Evolutionary conservation across 2,329 filamentous ascomycete species (phyloP), one percentile per base, ranked within the genome.

Genomic region (Emydomyces testavorans): DNA sequence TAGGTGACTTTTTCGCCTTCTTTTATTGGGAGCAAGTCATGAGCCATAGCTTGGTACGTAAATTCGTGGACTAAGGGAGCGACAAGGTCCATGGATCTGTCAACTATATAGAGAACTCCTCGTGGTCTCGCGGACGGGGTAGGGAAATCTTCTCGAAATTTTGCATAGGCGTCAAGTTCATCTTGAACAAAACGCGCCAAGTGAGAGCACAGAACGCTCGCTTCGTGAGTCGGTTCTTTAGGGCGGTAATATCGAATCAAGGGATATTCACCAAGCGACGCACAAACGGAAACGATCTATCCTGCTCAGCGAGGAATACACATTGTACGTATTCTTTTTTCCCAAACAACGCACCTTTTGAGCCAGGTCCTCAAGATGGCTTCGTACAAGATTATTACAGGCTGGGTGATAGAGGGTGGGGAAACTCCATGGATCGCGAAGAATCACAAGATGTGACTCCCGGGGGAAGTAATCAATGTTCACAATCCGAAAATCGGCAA

Each of bases 31-130:
- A 98, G 70, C 6, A 98, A 71, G 62, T 98, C 92, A 64, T 95
- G 86, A 2, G 87, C 90, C 90, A 98, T 96, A 43, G 92, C 88
- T 66, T 98, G 92, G 63, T 96, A 98, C 10, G 92, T 95, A 62
- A 98, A 95, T 60, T 98, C 92, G 66, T 98, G 92, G 3, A 96
- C 62, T 8, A 96, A 69, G 1, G 92, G 92, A 0, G 90, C 82
- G 68, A 83, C 79, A 2, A 95, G 67, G 63, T 98, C 92, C 83
- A 98, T 92, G 6, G 88, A 86, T 52, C 92, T 79, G 64, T 96
- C 92, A 1, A 88, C 85, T 52, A 98, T 83, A 58, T 94, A 72
- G 0, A 98, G 76, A 0, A 88, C 79, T 32, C 86, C 86, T 54
- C 85, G 82, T 5, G 89, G 90, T 46, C 90, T 75, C 43, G 79